Evolutionary conservation across 2,329 filamentous ascomycete genomes (phyloP).

Genomic region (Neofusicoccum umdonicola): DNA sequence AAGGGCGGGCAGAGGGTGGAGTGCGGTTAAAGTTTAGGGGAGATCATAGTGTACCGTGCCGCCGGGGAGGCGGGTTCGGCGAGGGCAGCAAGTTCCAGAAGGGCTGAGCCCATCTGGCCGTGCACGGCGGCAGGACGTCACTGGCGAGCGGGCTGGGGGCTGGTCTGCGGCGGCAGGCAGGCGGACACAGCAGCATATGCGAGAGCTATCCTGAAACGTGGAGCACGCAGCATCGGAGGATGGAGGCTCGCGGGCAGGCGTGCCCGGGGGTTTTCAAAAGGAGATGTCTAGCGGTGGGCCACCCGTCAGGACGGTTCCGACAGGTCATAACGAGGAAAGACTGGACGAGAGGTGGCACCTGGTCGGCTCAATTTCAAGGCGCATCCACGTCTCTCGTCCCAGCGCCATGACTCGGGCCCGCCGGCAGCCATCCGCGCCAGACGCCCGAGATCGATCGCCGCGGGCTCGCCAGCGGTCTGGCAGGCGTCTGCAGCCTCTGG

Average conservation of each 20-base stretch:
- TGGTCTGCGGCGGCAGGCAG: neutral
- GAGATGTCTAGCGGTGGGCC: neutral
- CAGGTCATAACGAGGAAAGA: neutral
- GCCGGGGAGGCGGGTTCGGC: neutral
- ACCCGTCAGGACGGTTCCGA: neutral
- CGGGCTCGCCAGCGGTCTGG: neutral
- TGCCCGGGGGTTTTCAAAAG: neutral
- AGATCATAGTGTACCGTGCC: constrained; percentile 8
- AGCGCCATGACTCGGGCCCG: constrained; percentile 1
- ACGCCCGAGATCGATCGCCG: neutral
- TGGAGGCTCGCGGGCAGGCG: neutral
- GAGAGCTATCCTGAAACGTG: neutral
- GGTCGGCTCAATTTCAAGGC: constrained; percentile 15
- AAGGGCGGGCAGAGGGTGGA: neutral
- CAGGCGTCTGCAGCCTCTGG: neutral
- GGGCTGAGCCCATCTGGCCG: neutral
- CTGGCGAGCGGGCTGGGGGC: neutral
- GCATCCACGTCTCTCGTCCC: constrained; percentile 10
- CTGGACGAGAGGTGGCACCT: constrained; percentile 7
- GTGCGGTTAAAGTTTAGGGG: constrained; percentile 17
- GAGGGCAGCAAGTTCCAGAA: neutral
- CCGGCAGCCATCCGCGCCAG: neutral
- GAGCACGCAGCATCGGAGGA: neutral
- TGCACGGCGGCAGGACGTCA: constrained; percentile 1
- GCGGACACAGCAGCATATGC: neutral